phyloP scores from a whole-genome alignment of 2,329 filamentous ascomycete species.

The Fusarium duplospermum region DNA sequence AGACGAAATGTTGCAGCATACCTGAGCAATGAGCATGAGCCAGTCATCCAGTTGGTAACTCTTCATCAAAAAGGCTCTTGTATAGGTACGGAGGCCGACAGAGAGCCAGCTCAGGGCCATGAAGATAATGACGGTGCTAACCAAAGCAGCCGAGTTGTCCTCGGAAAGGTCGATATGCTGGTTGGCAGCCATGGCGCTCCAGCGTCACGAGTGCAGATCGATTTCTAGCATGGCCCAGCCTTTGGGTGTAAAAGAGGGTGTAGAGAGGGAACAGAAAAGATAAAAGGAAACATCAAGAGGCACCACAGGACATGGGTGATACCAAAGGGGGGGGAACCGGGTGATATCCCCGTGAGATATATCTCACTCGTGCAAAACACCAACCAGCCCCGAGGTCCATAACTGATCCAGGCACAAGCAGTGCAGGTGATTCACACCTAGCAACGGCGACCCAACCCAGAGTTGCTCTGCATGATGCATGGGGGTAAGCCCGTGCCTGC shows the following conservation, averaged over 20 bases:
- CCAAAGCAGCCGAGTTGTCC: conserved; percentile 53
- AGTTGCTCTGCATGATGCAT: conserved; percentile 22
- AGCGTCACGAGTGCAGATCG: conserved; percentile 33
- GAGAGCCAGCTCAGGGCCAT: conserved; percentile 56
- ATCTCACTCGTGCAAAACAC: conserved; percentile 25
- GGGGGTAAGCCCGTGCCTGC: conserved; percentile 34
- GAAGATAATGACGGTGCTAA: conserved; percentile 52
- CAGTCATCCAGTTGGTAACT: conserved; percentile 64
- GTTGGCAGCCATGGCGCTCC: conserved; percentile 47
- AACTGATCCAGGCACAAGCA: conserved; percentile 19
- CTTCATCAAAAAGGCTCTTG: conserved; percentile 56
- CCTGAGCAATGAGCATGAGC: conserved; percentile 63
- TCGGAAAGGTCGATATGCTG: conserved; percentile 50
- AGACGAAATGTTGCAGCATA: conserved; percentile 39
- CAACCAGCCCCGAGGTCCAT: conserved; percentile 9
- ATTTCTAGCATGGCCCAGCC: conserved; percentile 35
- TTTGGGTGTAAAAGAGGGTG: conserved; percentile 4
- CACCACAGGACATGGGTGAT: background rate
- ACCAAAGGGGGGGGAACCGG: background rate
- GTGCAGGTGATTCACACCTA: conserved; percentile 17
- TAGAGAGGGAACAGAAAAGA: background rate
- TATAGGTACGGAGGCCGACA: conserved; percentile 58
- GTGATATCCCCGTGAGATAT: conserved; percentile 35
- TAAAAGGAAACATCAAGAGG: conserved; percentile 4
- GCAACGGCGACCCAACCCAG: conserved; percentile 20